Percentiles rank a stretch among this genome's conserved stretches.
These are phyloP conservation scores for Colletotrichum kahawae DNA, from an alignment of 2,329 filamentous ascomycete genomes.

Conservation along the genomic window DNA sequence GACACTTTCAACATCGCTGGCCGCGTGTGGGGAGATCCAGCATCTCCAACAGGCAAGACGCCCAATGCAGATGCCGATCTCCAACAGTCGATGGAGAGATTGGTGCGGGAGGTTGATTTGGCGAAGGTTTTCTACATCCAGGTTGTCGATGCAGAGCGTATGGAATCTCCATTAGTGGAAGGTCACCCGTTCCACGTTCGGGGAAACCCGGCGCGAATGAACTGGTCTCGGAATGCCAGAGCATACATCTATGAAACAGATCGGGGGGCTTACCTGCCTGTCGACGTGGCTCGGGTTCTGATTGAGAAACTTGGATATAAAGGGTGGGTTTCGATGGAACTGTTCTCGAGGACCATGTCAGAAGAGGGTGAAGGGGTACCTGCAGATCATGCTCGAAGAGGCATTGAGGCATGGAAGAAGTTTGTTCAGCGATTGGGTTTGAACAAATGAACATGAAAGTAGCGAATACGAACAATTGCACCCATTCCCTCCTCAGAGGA, in stretches of 20 bases:
- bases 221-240: constrained; percentile 66
- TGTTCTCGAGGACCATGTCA: constrained; percentile 60
- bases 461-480: background rate
- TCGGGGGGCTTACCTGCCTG: constrained; percentile 63
- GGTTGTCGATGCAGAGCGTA: constrained; percentile 73
- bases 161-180: constrained; percentile 53
- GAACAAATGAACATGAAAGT: background rate
- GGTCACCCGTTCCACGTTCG: constrained; percentile 58
- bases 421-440: background rate
- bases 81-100: constrained; percentile 53
- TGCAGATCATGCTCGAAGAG: constrained; percentile 55
- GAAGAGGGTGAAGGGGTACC: constrained; percentile 49
- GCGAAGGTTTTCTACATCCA: constrained; percentile 77
- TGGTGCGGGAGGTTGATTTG: constrained; percentile 61
- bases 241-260: constrained; percentile 63
- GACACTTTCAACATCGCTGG: constrained; percentile 82
- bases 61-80: constrained; percentile 60
- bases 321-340: constrained; percentile 55
- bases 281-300: constrained; percentile 43
- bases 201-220: constrained; percentile 63
- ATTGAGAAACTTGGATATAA: background rate
- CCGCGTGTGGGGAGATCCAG: constrained; percentile 72
- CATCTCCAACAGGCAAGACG: constrained; percentile 53
- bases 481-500: background rate
- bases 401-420: constrained; percentile 53